Conservation (phyloP, 75 land plant genomes). For the Gnetum montanum region DNA sequence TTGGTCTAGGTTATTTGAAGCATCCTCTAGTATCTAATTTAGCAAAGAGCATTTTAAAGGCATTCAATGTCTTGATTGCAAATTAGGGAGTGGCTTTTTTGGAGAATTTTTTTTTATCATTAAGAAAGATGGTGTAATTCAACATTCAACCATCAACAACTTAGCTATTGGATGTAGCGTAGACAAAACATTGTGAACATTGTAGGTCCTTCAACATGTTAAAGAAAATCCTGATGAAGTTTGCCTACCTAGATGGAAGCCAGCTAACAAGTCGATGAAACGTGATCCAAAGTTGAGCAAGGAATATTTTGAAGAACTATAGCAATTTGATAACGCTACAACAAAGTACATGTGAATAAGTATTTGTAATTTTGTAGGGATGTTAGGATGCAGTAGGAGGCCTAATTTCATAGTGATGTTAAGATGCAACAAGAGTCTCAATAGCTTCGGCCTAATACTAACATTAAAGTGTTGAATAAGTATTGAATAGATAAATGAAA, state of each 20-base stretch:
- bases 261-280: constrained; percentile 94
- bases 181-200: constrained; percentile 83
- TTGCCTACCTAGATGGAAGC: constrained; percentile 99
- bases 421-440: too few relatives aligned
- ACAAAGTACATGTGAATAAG: too few relatives aligned
- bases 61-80: constrained; percentile 9
- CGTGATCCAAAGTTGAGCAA: constrained; percentile 93
- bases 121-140: constrained; percentile 94
- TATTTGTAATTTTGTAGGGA: too few relatives aligned
- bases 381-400: too few relatives aligned
- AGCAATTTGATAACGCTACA: too few relatives aligned
- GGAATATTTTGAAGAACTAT: constrained; percentile 90
- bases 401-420: too few relatives aligned
- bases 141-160: constrained; percentile 97
- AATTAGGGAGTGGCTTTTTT: constrained; percentile 79
- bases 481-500: too few relatives aligned
- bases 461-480: too few relatives aligned
- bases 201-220: constrained; percentile 97
- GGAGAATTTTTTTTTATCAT: constrained; percentile 88
- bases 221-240: constrained; percentile 98
- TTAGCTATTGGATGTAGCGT: constrained; percentile 96
- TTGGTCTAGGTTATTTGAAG: constrained; percentile 14
- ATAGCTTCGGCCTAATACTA: too few relatives aligned
- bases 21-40: constrained; percentile 8
- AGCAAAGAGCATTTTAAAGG: constrained; percentile 1